Evolutionary conservation across 202 grass and related monocot species (phyloP).

Genomic region (Carex arenaria): DNA sequence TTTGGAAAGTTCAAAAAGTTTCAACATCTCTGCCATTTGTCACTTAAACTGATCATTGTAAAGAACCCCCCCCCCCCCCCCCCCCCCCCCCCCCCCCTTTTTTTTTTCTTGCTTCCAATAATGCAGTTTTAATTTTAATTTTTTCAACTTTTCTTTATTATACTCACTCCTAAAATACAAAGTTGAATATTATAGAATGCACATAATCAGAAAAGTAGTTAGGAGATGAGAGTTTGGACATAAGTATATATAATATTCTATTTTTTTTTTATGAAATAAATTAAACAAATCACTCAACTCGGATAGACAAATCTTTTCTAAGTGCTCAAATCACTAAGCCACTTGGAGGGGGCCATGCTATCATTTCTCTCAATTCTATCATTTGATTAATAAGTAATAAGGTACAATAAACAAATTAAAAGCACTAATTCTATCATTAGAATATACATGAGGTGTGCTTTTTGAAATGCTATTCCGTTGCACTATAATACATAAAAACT

Average conservation of each 20-base stretch:
- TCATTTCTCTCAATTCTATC: not conserved
- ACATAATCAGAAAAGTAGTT: not conserved
- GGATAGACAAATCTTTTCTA: not conserved
- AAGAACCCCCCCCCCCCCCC: not conserved
- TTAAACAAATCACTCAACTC: not conserved
- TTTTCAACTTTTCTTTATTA: no score
- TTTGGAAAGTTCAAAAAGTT: not conserved
- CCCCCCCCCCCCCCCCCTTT: no score
- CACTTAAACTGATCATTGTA: not conserved
- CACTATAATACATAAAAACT: not conserved
- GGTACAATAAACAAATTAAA: not conserved
- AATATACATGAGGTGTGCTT: no score
- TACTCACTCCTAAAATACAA: not conserved
- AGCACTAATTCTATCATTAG: not conserved
- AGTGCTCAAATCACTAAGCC: slow-evolving; percentile 18
- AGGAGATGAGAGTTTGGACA: not conserved
- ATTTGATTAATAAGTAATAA: slow-evolving; percentile 6
- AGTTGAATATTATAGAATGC: not conserved
- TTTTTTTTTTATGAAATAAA: not conserved
- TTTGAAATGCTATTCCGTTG: not conserved
- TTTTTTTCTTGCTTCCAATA: not conserved
- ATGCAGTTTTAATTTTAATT: no score
- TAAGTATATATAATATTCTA: not conserved
- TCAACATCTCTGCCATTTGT: not conserved
- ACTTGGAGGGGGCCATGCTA: not conserved